phyloP scores from a whole-genome alignment of 352 stramenopile genomes.

The Globisporangium uncinulatum region DNA sequence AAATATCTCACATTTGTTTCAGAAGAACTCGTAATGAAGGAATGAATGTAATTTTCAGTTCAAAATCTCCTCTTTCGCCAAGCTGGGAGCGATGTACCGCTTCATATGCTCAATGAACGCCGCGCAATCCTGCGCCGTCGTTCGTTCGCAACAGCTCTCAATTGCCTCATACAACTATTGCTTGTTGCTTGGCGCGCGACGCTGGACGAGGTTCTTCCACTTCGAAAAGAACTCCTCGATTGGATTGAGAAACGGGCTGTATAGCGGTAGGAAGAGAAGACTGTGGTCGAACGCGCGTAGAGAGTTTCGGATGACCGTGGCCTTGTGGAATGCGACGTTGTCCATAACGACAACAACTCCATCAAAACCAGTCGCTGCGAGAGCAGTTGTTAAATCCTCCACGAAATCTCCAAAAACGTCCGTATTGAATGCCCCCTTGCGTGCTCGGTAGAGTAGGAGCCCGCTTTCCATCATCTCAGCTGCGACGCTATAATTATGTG shows the following conservation, averaged over 20 bases:
- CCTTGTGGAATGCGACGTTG: not conserved
- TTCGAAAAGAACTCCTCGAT: slow-evolving; percentile 1
- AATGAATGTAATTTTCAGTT: not conserved
- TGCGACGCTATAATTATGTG: not conserved
- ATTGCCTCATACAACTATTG: not conserved
- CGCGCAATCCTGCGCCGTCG: not conserved
- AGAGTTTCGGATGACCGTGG: not conserved
- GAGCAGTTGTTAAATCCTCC: not conserved
- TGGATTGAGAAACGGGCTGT: not conserved
- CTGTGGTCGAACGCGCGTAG: not conserved
- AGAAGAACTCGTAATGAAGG: slow-evolving; percentile 39
- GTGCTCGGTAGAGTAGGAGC: not conserved
- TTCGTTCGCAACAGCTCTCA: not conserved
- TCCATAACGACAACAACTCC: not conserved
- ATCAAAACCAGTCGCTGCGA: not conserved
- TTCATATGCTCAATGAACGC: not conserved
- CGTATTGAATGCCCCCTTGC: not conserved
- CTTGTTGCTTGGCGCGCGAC: not conserved
- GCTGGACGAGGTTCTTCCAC: not conserved
- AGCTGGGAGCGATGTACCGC: not conserved
- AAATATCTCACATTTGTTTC: too few relatives aligned
- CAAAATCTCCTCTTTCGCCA: not conserved
- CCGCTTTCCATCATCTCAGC: not conserved
- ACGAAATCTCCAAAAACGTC: not conserved
- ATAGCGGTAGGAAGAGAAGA: not conserved